phyloP scores from a whole-genome alignment of 108 stramenopile species.

The Cyclostephanos tholiformis region DNA sequence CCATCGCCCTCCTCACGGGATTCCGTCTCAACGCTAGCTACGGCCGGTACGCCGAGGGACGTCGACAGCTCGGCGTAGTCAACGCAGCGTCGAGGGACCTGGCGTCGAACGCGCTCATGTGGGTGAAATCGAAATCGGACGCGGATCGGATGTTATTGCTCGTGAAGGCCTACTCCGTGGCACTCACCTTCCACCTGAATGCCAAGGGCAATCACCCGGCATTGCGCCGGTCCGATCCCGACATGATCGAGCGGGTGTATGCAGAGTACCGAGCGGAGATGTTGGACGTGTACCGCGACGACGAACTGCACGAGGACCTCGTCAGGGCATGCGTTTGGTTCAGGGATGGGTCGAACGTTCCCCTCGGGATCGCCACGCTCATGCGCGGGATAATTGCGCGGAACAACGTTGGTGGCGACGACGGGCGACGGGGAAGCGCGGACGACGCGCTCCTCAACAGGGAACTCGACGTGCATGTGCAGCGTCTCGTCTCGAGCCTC shows the following conservation, averaged over 20 bases:
- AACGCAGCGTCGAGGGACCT: slow-evolving; percentile 52
- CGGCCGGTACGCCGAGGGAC: slow-evolving; percentile 52
- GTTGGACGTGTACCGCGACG: slow-evolving; percentile 37
- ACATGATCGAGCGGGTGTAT: slow-evolving; percentile 44
- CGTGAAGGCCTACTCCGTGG: slow-evolving; percentile 55
- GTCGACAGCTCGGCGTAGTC: slow-evolving; percentile 35
- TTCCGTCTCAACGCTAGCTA: slow-evolving; percentile 61
- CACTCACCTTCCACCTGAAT: slow-evolving; percentile 54
- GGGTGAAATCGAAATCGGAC: slow-evolving; percentile 24
- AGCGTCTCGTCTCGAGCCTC: slow-evolving; percentile 33
- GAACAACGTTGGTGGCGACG: slow-evolving; percentile 24
- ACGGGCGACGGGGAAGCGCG: not conserved
- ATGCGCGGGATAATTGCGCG: slow-evolving; percentile 51
- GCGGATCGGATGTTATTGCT: slow-evolving; percentile 47
- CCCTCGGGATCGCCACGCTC: slow-evolving; percentile 33
- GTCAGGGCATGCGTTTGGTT: slow-evolving; percentile 34
- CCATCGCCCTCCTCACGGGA: slow-evolving; percentile 55
- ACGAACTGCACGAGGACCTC: slow-evolving; percentile 44
- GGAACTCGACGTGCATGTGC: slow-evolving; percentile 49
- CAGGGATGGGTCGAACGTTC: slow-evolving; percentile 39
- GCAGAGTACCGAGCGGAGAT: slow-evolving; percentile 52
- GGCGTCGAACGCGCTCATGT: slow-evolving; percentile 54
- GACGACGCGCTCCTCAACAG: slow-evolving; percentile 15
- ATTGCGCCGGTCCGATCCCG: slow-evolving; percentile 27
- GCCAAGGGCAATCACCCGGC: slow-evolving; percentile 37